phyloP scores from a whole-genome alignment of 305 asterid genomes.

The Lippia alba region DNA sequence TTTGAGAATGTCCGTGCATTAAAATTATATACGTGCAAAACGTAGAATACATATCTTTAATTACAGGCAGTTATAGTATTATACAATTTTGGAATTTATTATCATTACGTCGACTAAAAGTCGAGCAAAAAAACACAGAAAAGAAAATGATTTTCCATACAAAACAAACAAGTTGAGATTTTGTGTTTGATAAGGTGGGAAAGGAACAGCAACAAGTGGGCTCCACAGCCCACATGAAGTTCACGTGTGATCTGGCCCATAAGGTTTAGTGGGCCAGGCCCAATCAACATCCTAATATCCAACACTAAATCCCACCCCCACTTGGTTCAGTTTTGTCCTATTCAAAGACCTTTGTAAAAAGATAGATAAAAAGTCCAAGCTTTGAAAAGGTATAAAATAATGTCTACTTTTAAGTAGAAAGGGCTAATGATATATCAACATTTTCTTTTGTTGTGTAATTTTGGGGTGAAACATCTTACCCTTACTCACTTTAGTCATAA shows the following conservation, averaged over 20 bases:
- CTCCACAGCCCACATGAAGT: constrained; percentile 36
- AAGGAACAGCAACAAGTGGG: constrained; percentile 33
- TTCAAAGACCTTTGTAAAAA: neutral
- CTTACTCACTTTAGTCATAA: neutral
- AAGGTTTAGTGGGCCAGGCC: constrained; percentile 33
- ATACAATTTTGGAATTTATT: neutral
- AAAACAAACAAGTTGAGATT: neutral
- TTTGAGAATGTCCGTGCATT: too few relatives aligned
- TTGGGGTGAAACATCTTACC: neutral
- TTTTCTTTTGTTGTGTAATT: neutral
- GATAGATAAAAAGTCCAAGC: neutral
- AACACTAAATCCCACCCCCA: constrained; percentile 6
- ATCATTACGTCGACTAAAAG: neutral
- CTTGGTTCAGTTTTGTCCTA: constrained; percentile 25
- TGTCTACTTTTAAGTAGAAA: neutral
- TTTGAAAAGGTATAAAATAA: neutral
- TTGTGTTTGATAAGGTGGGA: neutral
- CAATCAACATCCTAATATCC: constrained; percentile 24
- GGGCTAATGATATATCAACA: too few relatives aligned
- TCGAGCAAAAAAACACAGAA: neutral
- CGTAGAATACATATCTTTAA: too few relatives aligned
- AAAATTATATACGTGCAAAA: too few relatives aligned
- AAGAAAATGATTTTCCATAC: neutral
- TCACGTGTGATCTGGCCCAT: constrained; percentile 46
- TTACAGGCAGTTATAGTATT: too few relatives aligned